phyloP scores from a whole-genome alignment of 176 grass and related monocot genomes.

The barley (Hordeum vulgare) region MorexV3_pseudomolecules_assembly NC_058523.1:531662287-531662786 shows the following conservation, averaged over 20 bases:
- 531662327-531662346: conserved; percentile 94
- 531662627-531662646: conserved; percentile 44
- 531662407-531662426: conserved; percentile 37
- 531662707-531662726: conserved; percentile 85
- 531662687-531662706: conserved; percentile 86
- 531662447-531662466: background rate
- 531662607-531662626: background rate
- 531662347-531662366: conserved; percentile 97
- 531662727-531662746: conserved; percentile 59
- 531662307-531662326: conserved; percentile 50
- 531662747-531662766: conserved; percentile 64
- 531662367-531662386: conserved; percentile 59
- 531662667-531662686: conserved; percentile 68
- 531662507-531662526: background rate
- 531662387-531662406: conserved; percentile 65
- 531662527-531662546: background rate
- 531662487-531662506: background rate
- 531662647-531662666: conserved; percentile 42
- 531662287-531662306: conserved; percentile 3
- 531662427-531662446: conserved; percentile 12
- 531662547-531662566: background rate
- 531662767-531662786: background rate
- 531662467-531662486: background rate
- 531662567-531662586: background rate
- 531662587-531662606: background rate